A percentile compares a stretch with the other conserved stretches of the same genome.
These are phyloP conservation scores for Penicillium parvum DNA, from an alignment of 495 filamentous ascomycete species.

Conservation along the genomic window DNA sequence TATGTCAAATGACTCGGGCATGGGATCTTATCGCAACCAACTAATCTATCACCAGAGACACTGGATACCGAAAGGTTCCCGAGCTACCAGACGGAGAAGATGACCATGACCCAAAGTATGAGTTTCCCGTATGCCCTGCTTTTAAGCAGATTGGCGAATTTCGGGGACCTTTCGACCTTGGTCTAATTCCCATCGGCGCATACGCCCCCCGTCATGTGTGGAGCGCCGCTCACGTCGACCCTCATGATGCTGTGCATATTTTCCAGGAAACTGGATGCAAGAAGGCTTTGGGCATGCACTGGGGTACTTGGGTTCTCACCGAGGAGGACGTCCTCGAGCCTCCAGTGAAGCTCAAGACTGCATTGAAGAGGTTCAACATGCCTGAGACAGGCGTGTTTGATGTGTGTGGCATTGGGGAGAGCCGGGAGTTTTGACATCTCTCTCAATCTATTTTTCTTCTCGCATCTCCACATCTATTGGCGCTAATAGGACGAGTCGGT, in stretches of 20 bases:
- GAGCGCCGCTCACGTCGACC: conserved; percentile 82
- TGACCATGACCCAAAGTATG: conserved; percentile 67
- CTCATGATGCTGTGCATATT: conserved; percentile 84
- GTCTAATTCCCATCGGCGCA: conserved; percentile 91
- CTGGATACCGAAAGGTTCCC: conserved; percentile 83
- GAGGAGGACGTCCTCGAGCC: conserved; percentile 84
- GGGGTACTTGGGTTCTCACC: conserved; percentile 90
- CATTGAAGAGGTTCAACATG: conserved; percentile 65
- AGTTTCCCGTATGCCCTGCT: conserved; percentile 75
- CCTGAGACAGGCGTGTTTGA: conserved; percentile 81
- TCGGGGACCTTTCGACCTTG: conserved; percentile 86
- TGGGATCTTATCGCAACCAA: background rate
- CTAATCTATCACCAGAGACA: conserved; percentile 43
- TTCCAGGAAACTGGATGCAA: conserved; percentile 83
- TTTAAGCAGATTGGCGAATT: conserved; percentile 81
- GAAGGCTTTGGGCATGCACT: conserved; percentile 84
- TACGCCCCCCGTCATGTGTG: conserved; percentile 76
- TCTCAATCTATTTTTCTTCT: too few species aligned
- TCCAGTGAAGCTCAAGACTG: conserved; percentile 67
- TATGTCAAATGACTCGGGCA: conserved; percentile 13
- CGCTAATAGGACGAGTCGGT: too few species aligned
- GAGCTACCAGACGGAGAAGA: conserved; percentile 58
- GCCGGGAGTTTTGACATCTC: conserved; percentile 59
- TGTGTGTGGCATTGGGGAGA: conserved; percentile 83
- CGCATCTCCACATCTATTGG: too few species aligned